Evolutionary conservation across 2,329 filamentous ascomycete genomes (phyloP).

Genomic region (Diplodia corticola): DNA sequence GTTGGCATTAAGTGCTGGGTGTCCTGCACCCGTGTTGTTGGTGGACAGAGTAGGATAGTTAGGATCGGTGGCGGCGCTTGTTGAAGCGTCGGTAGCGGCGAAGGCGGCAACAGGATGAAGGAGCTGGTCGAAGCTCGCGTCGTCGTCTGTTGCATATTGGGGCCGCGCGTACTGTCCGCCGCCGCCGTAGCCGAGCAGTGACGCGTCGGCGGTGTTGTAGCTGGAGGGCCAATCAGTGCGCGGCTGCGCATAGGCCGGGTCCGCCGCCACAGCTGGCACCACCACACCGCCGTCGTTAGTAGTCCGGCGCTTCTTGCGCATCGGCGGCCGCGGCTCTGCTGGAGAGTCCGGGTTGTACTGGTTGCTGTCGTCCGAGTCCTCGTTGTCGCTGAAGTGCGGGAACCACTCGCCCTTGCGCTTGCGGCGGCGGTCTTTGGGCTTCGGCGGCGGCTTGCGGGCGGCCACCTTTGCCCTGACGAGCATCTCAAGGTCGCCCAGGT

Average conservation of each 20-base stretch:
- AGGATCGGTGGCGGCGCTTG: no score
- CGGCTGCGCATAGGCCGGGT: neutral
- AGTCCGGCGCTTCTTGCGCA: neutral
- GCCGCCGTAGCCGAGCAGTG: neutral
- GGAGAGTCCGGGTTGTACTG: neutral
- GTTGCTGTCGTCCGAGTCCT: neutral
- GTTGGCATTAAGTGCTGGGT: no score
- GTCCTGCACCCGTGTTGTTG: no score
- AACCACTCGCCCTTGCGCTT: neutral
- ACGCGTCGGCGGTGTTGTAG: neutral
- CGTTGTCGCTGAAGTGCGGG: neutral
- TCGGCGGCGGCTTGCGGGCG: neutral
- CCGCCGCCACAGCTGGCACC: neutral
- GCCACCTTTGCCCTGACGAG: neutral
- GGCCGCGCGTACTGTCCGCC: neutral
- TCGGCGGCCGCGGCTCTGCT: neutral
- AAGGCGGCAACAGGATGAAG: neutral
- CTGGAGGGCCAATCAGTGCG: neutral
- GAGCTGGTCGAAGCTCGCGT: neutral
- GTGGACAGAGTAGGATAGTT: no score
- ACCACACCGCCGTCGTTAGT: neutral
- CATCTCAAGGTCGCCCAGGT: constrained; percentile 35
- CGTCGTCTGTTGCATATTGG: neutral
- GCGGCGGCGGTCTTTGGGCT: neutral
- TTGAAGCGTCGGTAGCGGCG: no score